Evolutionary conservation across 1,284 basidiomycete species (phyloP).

Genomic region (Boletellus sp.): DNA sequence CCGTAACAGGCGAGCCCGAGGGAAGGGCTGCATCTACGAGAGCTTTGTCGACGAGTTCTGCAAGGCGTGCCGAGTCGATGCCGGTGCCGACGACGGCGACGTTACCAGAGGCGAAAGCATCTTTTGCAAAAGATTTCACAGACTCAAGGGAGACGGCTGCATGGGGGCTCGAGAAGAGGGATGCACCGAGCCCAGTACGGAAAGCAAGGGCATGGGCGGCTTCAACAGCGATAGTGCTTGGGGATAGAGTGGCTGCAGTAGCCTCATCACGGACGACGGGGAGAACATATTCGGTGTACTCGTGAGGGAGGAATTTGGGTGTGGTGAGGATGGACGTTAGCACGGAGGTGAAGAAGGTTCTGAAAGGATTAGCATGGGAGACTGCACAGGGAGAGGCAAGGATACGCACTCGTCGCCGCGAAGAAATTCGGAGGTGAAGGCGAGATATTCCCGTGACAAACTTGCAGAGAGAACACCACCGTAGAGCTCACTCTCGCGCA

Average conservation of each 20-base stretch:
- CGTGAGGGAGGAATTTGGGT: slow-evolving; percentile 81
- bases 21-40: slow-evolving; percentile 50
- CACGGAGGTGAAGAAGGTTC: slow-evolving; percentile 83
- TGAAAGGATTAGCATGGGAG: slow-evolving; percentile 31
- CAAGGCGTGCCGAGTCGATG: slow-evolving; percentile 69
- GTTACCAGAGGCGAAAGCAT: slow-evolving; percentile 74
- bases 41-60: slow-evolving; percentile 69
- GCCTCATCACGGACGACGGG: slow-evolving; percentile 75
- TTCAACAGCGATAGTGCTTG: slow-evolving; percentile 71
- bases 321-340: slow-evolving; percentile 82
- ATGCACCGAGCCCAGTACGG: slow-evolving; percentile 86
- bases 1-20: slow-evolving; percentile 38
- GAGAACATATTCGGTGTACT: slow-evolving; percentile 82
- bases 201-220: slow-evolving; percentile 86
- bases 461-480: slow-evolving; percentile 90
- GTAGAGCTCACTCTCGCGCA: slow-evolving; percentile 91
- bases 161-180: slow-evolving; percentile 78
- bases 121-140: slow-evolving; percentile 69
- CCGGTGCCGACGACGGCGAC: slow-evolving; percentile 85
- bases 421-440: slow-evolving; percentile 92
- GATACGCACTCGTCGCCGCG: slow-evolving; percentile 90
- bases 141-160: slow-evolving; percentile 61
- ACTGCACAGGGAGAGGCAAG: neutral
- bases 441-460: slow-evolving; percentile 87
- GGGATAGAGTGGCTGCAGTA: slow-evolving; percentile 56